Evolutionary conservation across 768 basidiomycete species (phyloP).

Genomic region (Tulasnella sp.): DNA sequence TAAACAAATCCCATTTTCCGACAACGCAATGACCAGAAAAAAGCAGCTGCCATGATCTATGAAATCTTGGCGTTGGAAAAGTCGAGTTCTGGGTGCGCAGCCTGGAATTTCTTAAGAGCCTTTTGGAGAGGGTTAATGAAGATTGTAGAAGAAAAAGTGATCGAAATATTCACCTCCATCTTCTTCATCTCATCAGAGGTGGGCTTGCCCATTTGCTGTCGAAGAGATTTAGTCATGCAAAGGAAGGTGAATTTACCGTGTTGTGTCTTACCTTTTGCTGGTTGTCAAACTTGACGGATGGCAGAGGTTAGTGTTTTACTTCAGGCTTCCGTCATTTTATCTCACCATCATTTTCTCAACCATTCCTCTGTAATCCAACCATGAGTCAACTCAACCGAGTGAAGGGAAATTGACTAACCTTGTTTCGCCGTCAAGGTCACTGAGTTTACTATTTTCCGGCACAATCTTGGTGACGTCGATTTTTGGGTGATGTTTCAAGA

Average conservation of each 20-base stretch:
- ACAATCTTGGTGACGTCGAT: conserved; percentile 93
- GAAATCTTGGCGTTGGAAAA: conserved; percentile 86
- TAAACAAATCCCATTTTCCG: no score
- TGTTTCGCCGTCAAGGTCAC: conserved; percentile 92
- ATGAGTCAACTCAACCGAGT: neutral
- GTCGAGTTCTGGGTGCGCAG: conserved; percentile 83
- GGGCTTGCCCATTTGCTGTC: conserved; percentile 86
- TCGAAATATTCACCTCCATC: conserved; percentile 47
- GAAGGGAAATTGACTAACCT: conserved; percentile 36
- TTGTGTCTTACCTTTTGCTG: conserved; percentile 48
- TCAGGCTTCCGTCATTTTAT: neutral
- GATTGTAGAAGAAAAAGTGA: conserved; percentile 6
- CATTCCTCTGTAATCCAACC: conserved; percentile 54
- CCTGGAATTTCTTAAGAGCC: conserved; percentile 82
- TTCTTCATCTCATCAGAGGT: conserved; percentile 92
- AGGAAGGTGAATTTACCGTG: conserved; percentile 8
- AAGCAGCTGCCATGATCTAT: conserved; percentile 23
- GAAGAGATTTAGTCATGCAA: conserved; percentile 8
- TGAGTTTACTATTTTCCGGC: conserved; percentile 88
- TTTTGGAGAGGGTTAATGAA: conserved; percentile 23
- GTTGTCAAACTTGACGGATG: conserved; percentile 49
- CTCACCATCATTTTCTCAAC: conserved; percentile 99
- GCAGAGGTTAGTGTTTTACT: neutral
- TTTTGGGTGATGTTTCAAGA: conserved; percentile 88
- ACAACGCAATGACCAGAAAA: no score